Evolutionary conservation across 306 rosid species (phyloP).

Genomic region (Inga oerstediana): DNA sequence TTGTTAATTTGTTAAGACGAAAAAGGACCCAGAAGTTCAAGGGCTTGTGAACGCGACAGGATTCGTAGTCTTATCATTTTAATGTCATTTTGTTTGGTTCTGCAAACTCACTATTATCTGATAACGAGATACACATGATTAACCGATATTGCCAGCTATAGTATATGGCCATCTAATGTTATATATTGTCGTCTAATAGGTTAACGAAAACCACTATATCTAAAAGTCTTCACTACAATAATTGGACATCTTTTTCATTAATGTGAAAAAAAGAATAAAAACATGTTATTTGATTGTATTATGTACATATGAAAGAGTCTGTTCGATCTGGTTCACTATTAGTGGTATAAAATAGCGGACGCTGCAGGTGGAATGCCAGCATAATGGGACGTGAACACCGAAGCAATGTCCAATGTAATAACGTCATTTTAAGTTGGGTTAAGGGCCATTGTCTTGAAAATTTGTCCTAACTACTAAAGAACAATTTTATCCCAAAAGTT

Average conservation of each 20-base stretch:
- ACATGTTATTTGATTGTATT: not conserved
- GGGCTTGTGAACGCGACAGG: not conserved
- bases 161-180: not conserved
- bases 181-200: not conserved
- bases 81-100: not conserved
- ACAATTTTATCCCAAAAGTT: no score
- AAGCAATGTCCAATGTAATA: not conserved
- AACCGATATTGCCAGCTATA: constrained; percentile 16
- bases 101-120: not conserved
- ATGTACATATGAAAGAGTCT: not conserved
- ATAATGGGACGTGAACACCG: not conserved
- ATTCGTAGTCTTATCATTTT: not conserved
- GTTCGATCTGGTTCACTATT: not conserved
- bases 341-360: not conserved
- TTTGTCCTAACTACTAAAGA: no score
- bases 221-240: not conserved
- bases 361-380: not conserved
- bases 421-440: not conserved
- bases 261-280: not conserved
- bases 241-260: not conserved
- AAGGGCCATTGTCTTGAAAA: fast-evolving
- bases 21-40: not conserved
- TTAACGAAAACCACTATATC: not conserved
- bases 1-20: not conserved
- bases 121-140: not conserved